Conservation (phyloP, 805 yeast species). For the Kazachstania martiniae region DNA sequence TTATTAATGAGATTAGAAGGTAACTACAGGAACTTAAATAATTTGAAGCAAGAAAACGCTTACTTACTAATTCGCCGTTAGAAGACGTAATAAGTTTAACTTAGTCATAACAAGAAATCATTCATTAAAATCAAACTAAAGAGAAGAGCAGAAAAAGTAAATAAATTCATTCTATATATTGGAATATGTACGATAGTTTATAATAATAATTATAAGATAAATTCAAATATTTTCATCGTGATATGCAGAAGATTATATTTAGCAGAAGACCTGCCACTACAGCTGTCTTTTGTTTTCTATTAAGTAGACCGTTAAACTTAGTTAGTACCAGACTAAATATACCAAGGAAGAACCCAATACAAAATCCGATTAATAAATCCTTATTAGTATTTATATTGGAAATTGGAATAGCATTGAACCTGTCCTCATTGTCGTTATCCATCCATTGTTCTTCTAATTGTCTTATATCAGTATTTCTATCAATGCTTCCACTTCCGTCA, state of each 20-base stretch:
- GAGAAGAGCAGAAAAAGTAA: too few relatives aligned
- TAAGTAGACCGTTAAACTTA: slow-evolving; percentile 50
- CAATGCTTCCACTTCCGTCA: slow-evolving; percentile 8
- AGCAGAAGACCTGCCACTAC: slow-evolving; percentile 59
- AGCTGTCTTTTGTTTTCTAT: slow-evolving; percentile 54
- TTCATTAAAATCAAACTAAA: too few relatives aligned
- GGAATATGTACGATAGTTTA: too few relatives aligned
- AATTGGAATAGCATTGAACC: slow-evolving; percentile 32
- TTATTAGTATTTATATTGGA: slow-evolving; percentile 41
- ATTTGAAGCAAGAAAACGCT: slow-evolving; percentile 87
- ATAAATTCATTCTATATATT: too few relatives aligned
- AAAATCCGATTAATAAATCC: slow-evolving; percentile 58
- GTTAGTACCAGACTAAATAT: slow-evolving; percentile 54
- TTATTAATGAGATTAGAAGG: slow-evolving; percentile 90
- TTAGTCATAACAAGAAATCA: too few relatives aligned
- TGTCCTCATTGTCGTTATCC: slow-evolving; percentile 46
- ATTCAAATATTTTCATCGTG: too few relatives aligned
- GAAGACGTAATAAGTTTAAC: neutral
- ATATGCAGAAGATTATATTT: slow-evolving; percentile 61
- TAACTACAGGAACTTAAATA: slow-evolving; percentile 77
- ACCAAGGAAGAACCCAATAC: slow-evolving; percentile 70
- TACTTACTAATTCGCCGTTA: slow-evolving; percentile 73
- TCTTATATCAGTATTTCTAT: slow-evolving; percentile 28
- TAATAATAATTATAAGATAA: too few relatives aligned
- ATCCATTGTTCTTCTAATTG: slow-evolving; percentile 84